A percentile compares a stretch with the other conserved stretches of the same genome.
These are phyloP conservation scores for Dicorynia guianensis DNA, from an alignment of 306 rosid species.

Conservation along the genomic window DNA sequence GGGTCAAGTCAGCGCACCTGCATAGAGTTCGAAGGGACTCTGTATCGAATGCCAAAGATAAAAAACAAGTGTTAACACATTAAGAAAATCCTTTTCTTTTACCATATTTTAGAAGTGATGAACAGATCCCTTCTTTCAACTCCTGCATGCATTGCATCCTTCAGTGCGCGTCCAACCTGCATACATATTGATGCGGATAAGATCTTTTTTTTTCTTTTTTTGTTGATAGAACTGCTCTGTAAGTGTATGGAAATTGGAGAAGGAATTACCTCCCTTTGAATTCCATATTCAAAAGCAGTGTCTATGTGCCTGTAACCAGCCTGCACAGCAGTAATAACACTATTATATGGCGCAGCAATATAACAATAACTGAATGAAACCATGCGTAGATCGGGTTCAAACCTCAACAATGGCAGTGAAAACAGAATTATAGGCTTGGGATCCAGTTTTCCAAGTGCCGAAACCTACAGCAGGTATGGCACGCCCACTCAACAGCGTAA, in stretches of 20 bases:
- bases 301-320: constrained; percentile 68
- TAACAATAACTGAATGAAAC: no score
- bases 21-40: neutral
- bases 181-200: no score
- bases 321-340: constrained; percentile 30
- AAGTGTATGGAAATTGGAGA: neutral
- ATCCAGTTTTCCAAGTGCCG: constrained; percentile 34
- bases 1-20: constrained; percentile 50
- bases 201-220: no score
- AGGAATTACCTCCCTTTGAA: constrained; percentile 22
- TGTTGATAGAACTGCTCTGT: neutral
- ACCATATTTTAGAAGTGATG: constrained; percentile 43
- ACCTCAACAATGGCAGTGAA: constrained; percentile 34
- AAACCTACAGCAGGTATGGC: constrained; percentile 37
- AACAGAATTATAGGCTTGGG: constrained; percentile 13
- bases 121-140: constrained; percentile 40
- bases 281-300: constrained; percentile 50
- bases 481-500: constrained; percentile 35
- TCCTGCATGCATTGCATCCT: constrained; percentile 43
- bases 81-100: neutral
- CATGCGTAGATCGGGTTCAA: neutral
- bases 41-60: no score
- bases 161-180: constrained; percentile 42
- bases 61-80: no score
- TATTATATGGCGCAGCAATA: no score